phyloP scores from a whole-genome alignment of 169 alveolate species.

The Cryptosporidium xiaoi region DNA sequence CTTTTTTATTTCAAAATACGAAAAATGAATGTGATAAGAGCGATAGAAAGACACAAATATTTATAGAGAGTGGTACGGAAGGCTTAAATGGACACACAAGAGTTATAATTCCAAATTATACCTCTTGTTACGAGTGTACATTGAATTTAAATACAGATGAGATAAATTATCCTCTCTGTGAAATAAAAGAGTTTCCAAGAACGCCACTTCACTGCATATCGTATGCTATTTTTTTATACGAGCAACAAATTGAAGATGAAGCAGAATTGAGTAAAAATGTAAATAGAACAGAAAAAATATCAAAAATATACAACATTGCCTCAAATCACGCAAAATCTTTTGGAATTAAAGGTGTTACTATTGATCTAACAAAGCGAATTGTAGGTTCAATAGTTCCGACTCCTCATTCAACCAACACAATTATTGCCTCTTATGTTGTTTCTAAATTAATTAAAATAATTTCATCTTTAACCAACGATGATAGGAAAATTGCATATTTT shows the following conservation, averaged over 20 bases:
- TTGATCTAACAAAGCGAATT: slow-evolving; percentile 43
- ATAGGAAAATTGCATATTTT: too few species aligned
- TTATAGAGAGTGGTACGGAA: slow-evolving; percentile 65
- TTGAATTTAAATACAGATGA: slow-evolving; percentile 34
- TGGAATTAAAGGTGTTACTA: slow-evolving; percentile 68
- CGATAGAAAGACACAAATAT: slow-evolving; percentile 3
- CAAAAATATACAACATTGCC: slow-evolving; percentile 31
- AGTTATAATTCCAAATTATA: slow-evolving; percentile 23
- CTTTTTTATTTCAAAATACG: not conserved
- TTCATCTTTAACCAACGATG: not conserved
- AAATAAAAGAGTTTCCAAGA: slow-evolving; percentile 59
- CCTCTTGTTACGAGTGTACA: slow-evolving; percentile 70
- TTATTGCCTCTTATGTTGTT: slow-evolving; percentile 58
- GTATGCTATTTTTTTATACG: slow-evolving; percentile 33
- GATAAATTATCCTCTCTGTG: slow-evolving; percentile 48
- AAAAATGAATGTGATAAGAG: not conserved
- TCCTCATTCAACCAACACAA: slow-evolving; percentile 48
- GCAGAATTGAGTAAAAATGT: not conserved
- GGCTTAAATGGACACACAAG: slow-evolving; percentile 70
- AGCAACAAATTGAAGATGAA: slow-evolving; percentile 3
- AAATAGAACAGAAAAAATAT: not conserved
- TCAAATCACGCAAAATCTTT: slow-evolving; percentile 39
- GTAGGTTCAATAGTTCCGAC: slow-evolving; percentile 45
- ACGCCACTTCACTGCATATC: slow-evolving; percentile 65
- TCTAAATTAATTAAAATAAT: slow-evolving; percentile 12